These are phyloP conservation scores for Penstemon eatonii DNA, from an alignment of 257 asterid species.

Conservation along the genomic window DNA sequence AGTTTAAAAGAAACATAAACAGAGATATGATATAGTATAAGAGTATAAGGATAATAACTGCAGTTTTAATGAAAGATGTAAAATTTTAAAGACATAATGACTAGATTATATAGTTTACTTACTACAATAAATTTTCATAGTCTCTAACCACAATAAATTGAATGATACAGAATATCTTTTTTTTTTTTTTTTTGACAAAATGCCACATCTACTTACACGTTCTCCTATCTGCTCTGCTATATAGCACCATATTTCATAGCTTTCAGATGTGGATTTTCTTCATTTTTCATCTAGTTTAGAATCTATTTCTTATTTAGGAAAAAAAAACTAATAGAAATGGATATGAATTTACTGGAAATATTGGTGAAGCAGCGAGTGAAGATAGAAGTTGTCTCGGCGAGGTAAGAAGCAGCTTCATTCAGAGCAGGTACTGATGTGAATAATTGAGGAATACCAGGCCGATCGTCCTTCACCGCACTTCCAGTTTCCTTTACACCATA, in stretches of 20 bases:
- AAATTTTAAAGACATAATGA: too few relatives aligned
- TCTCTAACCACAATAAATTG: conserved; percentile 20
- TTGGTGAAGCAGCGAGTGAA: conserved; percentile 81
- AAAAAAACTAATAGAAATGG: background rate
- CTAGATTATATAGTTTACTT: too few relatives aligned
- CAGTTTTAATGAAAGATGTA: too few relatives aligned
- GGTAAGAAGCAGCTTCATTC: conserved; percentile 78
- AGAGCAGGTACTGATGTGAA: conserved; percentile 75
- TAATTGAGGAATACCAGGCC: conserved; percentile 73
- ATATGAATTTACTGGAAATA: conserved; percentile 43
- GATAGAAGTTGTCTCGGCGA: conserved; percentile 76
- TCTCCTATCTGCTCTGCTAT: background rate
- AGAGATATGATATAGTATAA: background rate
- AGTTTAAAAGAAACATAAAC: conserved; percentile 18
- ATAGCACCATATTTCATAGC: background rate
- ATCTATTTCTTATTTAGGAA: too few relatives aligned
- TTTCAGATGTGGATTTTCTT: too few relatives aligned
- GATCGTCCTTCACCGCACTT: conserved; percentile 44
- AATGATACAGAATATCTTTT: background rate
- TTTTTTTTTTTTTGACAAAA: too few relatives aligned
- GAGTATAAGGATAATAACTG: too few relatives aligned
- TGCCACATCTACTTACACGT: too few relatives aligned
- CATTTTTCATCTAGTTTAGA: too few relatives aligned
- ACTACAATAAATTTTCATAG: background rate
- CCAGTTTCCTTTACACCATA: conserved; percentile 40